Evolutionary conservation across 305 asterid species (phyloP).

Genomic region (Fraxinus angustifolia): DNA sequence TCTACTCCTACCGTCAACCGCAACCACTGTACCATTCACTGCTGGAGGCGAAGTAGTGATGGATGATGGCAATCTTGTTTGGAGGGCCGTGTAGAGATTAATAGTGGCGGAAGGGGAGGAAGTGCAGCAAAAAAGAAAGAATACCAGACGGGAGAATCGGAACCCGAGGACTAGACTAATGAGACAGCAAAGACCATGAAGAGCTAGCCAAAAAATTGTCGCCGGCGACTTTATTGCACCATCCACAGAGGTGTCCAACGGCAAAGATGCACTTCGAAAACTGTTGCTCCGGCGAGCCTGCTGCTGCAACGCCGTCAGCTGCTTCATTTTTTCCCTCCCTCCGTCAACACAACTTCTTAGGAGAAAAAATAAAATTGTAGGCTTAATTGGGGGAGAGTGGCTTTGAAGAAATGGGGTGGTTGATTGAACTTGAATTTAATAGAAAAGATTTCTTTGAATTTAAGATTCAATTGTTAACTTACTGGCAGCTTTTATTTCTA

Average conservation of each 20-base stretch:
- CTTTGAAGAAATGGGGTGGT: constrained; percentile 36
- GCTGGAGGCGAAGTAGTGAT: constrained; percentile 22
- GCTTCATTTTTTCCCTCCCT: constrained; percentile 40
- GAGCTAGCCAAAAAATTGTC: constrained; percentile 64
- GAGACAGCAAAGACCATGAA: constrained; percentile 78
- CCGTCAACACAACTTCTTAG: constrained; percentile 20
- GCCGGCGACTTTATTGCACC: constrained; percentile 68
- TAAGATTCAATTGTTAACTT: constrained; percentile 42
- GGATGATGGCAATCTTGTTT: constrained; percentile 21
- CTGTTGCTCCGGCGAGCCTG: constrained; percentile 76
- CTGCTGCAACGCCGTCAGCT: constrained; percentile 66
- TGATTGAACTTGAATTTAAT: constrained; percentile 19
- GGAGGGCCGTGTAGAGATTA: constrained; percentile 39
- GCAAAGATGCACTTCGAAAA: constrained; percentile 55
- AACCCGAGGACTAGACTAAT: constrained; percentile 82
- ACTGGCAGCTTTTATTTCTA: constrained; percentile 24
- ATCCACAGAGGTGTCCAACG: constrained; percentile 62
- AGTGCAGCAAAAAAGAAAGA: constrained; percentile 58
- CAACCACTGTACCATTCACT: constrained; percentile 30
- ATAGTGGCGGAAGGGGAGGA: constrained; percentile 36
- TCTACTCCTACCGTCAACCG: constrained; percentile 37
- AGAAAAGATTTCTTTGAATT: constrained; percentile 33
- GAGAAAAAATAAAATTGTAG: constrained; percentile 10
- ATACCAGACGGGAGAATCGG: constrained; percentile 76
- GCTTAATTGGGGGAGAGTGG: constrained; percentile 19